Percentiles rank a stretch among this genome's conserved stretches.
Evolutionary conservation across 768 basidiomycete genomes (phyloP).

Genomic region (Trametes meyenii): DNA sequence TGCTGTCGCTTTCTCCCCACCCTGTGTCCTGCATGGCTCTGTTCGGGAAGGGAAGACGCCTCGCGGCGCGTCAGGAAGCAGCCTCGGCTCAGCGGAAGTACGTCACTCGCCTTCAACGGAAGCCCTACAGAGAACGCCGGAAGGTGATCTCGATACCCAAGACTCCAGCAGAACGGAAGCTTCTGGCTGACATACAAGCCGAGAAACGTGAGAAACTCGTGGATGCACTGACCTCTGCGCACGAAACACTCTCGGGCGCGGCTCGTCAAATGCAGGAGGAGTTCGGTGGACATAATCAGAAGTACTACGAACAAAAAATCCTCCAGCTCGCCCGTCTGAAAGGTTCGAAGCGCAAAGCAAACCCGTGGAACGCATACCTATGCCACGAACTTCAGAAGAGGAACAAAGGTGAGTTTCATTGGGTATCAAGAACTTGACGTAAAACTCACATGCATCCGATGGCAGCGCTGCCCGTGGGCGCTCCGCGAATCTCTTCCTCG

Average conservation of each 20-base stretch:
- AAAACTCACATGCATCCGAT: background rate
- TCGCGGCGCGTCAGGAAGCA: background rate
- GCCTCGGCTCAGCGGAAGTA: background rate
- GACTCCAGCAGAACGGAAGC: background rate
- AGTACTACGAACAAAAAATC: slow-evolving; percentile 1
- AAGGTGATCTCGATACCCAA: background rate
- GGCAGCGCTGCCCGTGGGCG: background rate
- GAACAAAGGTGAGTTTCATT: background rate
- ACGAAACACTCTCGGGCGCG: background rate
- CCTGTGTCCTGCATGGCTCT: background rate
- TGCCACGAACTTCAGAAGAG: background rate
- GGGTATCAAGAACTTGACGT: background rate
- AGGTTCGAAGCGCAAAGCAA: background rate
- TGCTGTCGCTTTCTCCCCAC: background rate
- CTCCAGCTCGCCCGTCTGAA: background rate
- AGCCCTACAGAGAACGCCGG: background rate
- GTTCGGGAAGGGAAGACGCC: background rate
- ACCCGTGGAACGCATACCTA: slow-evolving; percentile 12
- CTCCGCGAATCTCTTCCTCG: background rate
- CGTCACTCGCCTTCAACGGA: background rate
- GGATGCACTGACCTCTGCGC: background rate
- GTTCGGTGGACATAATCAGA: background rate
- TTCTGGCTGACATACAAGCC: background rate
- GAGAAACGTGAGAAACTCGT: background rate
- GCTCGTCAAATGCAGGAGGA: background rate